phyloP scores from a whole-genome alignment of 2,329 filamentous ascomycete genomes.

The Septoria petroselini region DNA sequence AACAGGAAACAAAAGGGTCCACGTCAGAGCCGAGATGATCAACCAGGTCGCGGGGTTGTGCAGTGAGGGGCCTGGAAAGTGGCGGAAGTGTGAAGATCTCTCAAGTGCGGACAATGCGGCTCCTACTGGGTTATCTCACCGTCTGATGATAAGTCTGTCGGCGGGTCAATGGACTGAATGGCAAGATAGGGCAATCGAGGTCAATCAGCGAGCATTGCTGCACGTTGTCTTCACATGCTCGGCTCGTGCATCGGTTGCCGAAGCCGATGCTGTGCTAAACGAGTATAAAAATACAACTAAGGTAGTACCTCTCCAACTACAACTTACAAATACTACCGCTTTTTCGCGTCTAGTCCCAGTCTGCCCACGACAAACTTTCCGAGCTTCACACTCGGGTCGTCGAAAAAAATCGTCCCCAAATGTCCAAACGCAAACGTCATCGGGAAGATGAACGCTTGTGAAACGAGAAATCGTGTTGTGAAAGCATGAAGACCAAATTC shows the following conservation, averaged over 20 bases:
- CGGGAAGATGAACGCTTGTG: slow-evolving; percentile 54
- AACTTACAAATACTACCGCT: slow-evolving; percentile 3
- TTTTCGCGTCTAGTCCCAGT: slow-evolving; percentile 16
- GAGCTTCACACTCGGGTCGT: slow-evolving; percentile 56
- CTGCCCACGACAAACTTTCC: slow-evolving; percentile 54
- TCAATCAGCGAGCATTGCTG: too few species aligned
- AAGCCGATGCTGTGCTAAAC: neutral
- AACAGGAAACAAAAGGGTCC: slow-evolving; percentile 7
- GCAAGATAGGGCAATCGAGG: too few species aligned
- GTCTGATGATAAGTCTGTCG: too few species aligned
- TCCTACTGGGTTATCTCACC: too few species aligned
- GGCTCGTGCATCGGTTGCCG: slow-evolving; percentile 7
- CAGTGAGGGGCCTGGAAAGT: neutral
- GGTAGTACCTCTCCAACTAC: neutral
- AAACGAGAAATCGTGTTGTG: slow-evolving; percentile 57
- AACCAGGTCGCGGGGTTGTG: neutral
- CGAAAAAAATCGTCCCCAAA: slow-evolving; percentile 56
- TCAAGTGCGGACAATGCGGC: too few species aligned
- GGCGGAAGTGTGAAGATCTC: too few species aligned
- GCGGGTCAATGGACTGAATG: too few species aligned
- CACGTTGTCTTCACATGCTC: neutral
- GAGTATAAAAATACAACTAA: neutral
- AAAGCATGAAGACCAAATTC: slow-evolving; percentile 50
- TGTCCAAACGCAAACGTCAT: slow-evolving; percentile 55
- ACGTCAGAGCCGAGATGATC: slow-evolving; percentile 5